Evolutionary conservation across 2,329 filamentous ascomycete species (phyloP).

Genomic region (Fusarium vanettenii): DNA sequence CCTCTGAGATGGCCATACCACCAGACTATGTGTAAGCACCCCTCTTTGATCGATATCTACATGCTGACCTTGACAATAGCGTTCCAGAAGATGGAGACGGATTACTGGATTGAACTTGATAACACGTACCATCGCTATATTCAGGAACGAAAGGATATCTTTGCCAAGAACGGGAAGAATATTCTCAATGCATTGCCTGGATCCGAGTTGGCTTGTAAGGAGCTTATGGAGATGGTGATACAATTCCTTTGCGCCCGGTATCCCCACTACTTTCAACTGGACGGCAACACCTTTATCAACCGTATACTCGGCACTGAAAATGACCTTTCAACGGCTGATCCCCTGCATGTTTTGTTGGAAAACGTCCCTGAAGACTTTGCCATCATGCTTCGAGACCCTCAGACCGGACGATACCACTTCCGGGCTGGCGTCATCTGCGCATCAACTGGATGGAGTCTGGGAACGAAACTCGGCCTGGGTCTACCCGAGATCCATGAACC

Average conservation of each 20-base stretch:
- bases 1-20: conserved; percentile 87
- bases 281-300: conserved; percentile 73
- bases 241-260: conserved; percentile 83
- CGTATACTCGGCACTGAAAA: conserved; percentile 71
- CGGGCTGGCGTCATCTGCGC: conserved; percentile 83
- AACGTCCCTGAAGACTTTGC: conserved; percentile 88
- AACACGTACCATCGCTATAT: conserved; percentile 76
- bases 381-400: conserved; percentile 76
- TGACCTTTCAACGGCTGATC: conserved; percentile 68
- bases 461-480: conserved; percentile 76
- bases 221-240: conserved; percentile 86
- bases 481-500: conserved; percentile 78
- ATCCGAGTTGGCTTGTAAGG: conserved; percentile 81
- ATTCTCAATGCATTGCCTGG: conserved; percentile 78
- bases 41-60: rapidly evolving
- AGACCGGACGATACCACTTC: conserved; percentile 78
- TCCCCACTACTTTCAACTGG: conserved; percentile 76
- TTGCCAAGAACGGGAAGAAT: conserved; percentile 68
- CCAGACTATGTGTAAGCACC: conserved; percentile 83
- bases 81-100: conserved; percentile 78
- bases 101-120: conserved; percentile 90
- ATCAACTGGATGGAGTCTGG: conserved; percentile 81
- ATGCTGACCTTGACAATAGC: conserved; percentile 58
- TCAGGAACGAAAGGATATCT: conserved; percentile 74
- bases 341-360: conserved; percentile 76